Evolutionary conservation across 1,284 basidiomycete species (phyloP).

Genomic region (Tilletia caries): DNA sequence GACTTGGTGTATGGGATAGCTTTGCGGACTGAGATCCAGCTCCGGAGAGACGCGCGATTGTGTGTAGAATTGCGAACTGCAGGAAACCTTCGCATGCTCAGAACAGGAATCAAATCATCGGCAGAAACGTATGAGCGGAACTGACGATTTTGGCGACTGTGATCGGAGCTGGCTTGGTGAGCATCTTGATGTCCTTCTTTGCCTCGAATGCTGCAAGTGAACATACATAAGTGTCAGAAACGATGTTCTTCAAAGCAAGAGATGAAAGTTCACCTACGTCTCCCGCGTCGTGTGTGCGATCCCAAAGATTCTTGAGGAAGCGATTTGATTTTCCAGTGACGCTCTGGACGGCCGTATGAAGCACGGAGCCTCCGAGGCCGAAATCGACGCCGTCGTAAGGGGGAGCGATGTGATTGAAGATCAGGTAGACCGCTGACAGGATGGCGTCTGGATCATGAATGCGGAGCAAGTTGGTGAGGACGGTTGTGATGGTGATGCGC

Average conservation of each 20-base stretch:
- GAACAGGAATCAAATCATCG: too few species aligned
- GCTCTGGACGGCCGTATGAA: slow-evolving; percentile 75
- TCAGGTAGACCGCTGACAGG: slow-evolving; percentile 77
- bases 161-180: slow-evolving; percentile 44
- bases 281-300: slow-evolving; percentile 48
- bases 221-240: not conserved
- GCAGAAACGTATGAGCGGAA: too few species aligned
- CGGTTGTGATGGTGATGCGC: slow-evolving; percentile 73
- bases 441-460: slow-evolving; percentile 69
- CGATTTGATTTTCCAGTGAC: slow-evolving; percentile 72
- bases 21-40: slow-evolving; percentile 72
- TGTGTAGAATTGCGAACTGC: slow-evolving; percentile 52
- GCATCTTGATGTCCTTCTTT: slow-evolving; percentile 43
- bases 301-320: slow-evolving; percentile 64
- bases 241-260: too few species aligned
- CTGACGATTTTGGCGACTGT: slow-evolving; percentile 44
- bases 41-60: slow-evolving; percentile 63
- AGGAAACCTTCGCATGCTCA: too few species aligned
- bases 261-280: slow-evolving; percentile 35
- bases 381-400: slow-evolving; percentile 55
- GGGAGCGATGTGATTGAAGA: slow-evolving; percentile 80
- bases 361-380: slow-evolving; percentile 61
- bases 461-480: slow-evolving; percentile 73
- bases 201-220: slow-evolving; percentile 38
- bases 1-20: slow-evolving; percentile 72